Conservation (phyloP, 1,284 basidiomycete genomes). For the Vanrija pseudolonga region DNA sequence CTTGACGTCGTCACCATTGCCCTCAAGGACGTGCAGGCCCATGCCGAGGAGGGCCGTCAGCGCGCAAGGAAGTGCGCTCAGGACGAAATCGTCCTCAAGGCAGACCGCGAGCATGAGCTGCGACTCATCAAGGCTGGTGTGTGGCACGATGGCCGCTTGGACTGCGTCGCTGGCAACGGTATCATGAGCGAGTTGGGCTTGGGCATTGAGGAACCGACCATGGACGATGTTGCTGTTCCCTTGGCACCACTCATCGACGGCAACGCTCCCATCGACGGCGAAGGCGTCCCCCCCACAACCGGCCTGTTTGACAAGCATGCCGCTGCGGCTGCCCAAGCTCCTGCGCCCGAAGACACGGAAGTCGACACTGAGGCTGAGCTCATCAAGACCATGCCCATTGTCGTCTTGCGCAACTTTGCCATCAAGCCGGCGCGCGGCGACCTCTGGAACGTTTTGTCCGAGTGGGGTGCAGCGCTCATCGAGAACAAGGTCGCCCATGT, state of each 20-base stretch:
- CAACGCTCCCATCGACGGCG: constrained; percentile 30
- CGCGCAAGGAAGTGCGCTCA: constrained; percentile 29
- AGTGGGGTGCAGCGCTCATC: constrained; percentile 78
- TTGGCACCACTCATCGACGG: constrained; percentile 34
- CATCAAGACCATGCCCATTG: constrained; percentile 70
- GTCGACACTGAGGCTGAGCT: constrained; percentile 51
- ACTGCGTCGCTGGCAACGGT: constrained; percentile 75
- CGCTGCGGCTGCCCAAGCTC: background rate
- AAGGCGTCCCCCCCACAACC: constrained; percentile 25
- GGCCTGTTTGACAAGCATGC: constrained; percentile 1
- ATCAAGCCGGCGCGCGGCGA: constrained; percentile 63
- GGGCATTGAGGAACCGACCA: constrained; percentile 61
- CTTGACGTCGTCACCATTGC: constrained; percentile 74
- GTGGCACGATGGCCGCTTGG: constrained; percentile 77
- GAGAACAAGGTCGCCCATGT: constrained; percentile 89
- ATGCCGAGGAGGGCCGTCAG: constrained; percentile 50
- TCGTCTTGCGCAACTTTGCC: constrained; percentile 75
- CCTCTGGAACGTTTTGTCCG: constrained; percentile 69
- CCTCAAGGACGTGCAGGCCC: constrained; percentile 59
- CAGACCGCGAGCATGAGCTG: constrained; percentile 32
- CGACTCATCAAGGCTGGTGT: constrained; percentile 56
- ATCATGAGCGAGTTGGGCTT: constrained; percentile 76
- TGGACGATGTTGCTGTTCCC: constrained; percentile 46
- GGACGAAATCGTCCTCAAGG: constrained; percentile 22
- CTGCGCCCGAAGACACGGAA: constrained; percentile 1